Evolutionary conservation across 345 rosid species (phyloP).

Genomic region (Reutealis trisperma): DNA sequence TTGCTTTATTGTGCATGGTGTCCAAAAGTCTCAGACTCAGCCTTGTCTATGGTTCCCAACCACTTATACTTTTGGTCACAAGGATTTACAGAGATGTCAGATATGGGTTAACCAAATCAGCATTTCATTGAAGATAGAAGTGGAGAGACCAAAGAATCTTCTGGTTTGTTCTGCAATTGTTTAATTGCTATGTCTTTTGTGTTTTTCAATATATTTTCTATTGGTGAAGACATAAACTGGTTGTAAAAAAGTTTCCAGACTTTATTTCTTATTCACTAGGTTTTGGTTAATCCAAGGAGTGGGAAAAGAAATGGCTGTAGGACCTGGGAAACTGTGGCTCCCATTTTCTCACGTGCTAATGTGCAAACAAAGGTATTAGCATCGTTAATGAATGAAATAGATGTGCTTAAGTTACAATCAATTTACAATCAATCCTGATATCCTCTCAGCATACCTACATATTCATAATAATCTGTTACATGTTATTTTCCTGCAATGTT

Average conservation of each 20-base stretch:
- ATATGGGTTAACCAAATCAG: conserved; percentile 64
- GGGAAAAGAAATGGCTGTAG: conserved; percentile 73
- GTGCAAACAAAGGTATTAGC: conserved; percentile 63
- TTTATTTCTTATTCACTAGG: conserved; percentile 44
- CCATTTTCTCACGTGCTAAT: conserved; percentile 66
- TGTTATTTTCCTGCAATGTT: background rate
- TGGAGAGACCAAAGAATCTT: conserved; percentile 77
- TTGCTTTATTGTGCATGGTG: conserved; percentile 59
- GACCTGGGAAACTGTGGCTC: conserved; percentile 83
- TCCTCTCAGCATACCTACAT: conserved; percentile 1
- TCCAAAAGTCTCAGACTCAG: conserved; percentile 53
- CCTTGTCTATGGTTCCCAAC: conserved; percentile 64
- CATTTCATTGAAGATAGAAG: conserved; percentile 49
- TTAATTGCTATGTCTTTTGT: background rate
- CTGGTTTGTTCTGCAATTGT: conserved; percentile 49
- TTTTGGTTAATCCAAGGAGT: conserved; percentile 83
- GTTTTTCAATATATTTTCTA: conserved; percentile 9
- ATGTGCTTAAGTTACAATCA: background rate
- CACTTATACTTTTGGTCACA: conserved; percentile 61
- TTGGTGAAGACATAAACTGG: conserved; percentile 16
- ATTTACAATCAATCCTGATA: background rate
- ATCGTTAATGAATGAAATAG: background rate
- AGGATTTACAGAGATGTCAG: conserved; percentile 63
- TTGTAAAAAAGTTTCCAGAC: conserved; percentile 19
- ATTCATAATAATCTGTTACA: background rate